Conservation (phyloP, 805 yeast species). For the Candida ponderosae region DNA sequence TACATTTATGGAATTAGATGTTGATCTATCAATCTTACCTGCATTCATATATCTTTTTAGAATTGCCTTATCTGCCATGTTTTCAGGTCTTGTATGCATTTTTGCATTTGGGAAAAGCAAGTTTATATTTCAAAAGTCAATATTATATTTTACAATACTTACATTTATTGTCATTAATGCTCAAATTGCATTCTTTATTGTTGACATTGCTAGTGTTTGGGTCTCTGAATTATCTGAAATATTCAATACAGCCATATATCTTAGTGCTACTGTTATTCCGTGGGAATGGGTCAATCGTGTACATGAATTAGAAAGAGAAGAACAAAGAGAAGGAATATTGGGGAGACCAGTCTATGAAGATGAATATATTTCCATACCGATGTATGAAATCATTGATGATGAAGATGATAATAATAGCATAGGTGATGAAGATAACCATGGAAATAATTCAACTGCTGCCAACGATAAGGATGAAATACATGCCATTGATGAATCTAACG, state of each 20-base stretch:
- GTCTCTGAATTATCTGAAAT: constrained; percentile 67
- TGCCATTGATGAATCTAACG: background rate
- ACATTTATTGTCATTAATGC: constrained; percentile 48
- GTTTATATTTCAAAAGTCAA: constrained; percentile 39
- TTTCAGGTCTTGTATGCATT: constrained; percentile 54
- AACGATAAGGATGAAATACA: constrained; percentile 1
- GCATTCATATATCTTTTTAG: constrained; percentile 69
- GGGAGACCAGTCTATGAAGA: constrained; percentile 75
- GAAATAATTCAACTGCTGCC: constrained; percentile 1
- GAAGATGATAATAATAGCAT: constrained; percentile 14
- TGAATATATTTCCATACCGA: constrained; percentile 28
- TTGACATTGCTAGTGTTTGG: constrained; percentile 72
- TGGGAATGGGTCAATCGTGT: constrained; percentile 84
- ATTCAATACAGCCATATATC: constrained; percentile 64
- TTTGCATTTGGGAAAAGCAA: constrained; percentile 44
- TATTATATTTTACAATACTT: constrained; percentile 48
- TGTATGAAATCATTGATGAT: constrained; percentile 14
- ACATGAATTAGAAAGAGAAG: constrained; percentile 43
- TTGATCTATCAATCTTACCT: constrained; percentile 49
- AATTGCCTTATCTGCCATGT: constrained; percentile 62
- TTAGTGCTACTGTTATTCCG: constrained; percentile 62
- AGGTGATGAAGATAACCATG: constrained; percentile 3
- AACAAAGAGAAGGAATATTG: constrained; percentile 63
- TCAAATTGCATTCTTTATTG: constrained; percentile 64
- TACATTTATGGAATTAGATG: constrained; percentile 31